Conservation (phyloP, 2,329 filamentous ascomycete genomes). For the Fusarium denticulatum region DNA sequence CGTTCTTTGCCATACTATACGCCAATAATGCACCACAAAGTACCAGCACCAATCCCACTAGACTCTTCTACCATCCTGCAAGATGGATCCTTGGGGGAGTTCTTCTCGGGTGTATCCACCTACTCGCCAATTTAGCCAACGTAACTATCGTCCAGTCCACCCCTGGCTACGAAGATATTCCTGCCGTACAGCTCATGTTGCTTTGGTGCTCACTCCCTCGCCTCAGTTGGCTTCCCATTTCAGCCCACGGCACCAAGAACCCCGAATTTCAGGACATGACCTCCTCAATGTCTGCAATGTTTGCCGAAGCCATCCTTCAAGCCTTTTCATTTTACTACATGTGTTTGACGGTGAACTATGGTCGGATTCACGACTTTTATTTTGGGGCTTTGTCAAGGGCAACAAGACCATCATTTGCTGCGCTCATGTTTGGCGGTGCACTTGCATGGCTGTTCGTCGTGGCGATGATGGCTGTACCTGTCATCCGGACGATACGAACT, state of each 20-base stretch:
- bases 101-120: background rate
- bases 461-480: background rate
- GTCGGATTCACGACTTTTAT: slow-evolving; percentile 1
- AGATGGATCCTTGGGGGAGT: slow-evolving; percentile 3
- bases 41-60: fast-evolving
- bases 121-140: background rate
- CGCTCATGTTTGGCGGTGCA: slow-evolving; percentile 13
- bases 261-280: background rate
- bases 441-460: slow-evolving; percentile 2
- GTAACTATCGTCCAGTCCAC: background rate
- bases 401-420: background rate
- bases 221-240: slow-evolving; percentile 1
- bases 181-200: background rate
- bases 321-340: background rate
- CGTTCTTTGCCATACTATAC: background rate
- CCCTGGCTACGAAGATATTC: background rate
- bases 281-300: background rate
- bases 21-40: background rate
- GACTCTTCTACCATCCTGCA: background rate
- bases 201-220: slow-evolving; percentile 20
- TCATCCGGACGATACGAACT: background rate
- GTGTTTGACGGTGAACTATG: background rate
- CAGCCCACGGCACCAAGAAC: background rate
- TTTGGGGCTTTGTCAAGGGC: background rate
- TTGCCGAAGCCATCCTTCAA: slow-evolving; percentile 5